Conservation (phyloP, 805 yeast genomes). For the Lipomyces anomalus region DNA sequence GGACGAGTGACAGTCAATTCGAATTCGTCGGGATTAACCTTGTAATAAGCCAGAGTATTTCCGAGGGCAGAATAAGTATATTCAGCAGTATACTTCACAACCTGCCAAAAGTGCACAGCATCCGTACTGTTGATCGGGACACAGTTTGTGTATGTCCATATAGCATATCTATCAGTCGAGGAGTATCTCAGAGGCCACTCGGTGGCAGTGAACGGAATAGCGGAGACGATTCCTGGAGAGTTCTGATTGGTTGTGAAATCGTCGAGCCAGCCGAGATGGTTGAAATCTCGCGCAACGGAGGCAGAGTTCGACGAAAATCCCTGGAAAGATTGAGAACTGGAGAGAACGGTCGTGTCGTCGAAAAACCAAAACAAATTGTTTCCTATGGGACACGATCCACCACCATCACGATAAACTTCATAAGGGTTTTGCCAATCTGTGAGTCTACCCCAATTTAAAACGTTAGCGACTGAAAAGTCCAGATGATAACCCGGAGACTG, state of each 20-base stretch:
- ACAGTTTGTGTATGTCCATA: constrained; percentile 21
- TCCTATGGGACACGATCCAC: constrained; percentile 16
- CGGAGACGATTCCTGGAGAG: constrained; percentile 7
- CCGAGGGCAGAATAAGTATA: constrained; percentile 3
- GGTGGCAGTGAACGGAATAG: constrained; percentile 11
- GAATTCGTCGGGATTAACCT: constrained; percentile 8
- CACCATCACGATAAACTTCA: constrained; percentile 19
- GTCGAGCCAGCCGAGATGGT: constrained; percentile 2
- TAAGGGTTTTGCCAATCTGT: constrained; percentile 10
- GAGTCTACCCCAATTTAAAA: constrained; percentile 6
- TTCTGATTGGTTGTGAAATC: constrained; percentile 6
- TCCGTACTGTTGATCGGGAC: constrained; percentile 7
- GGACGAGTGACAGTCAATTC: constrained; percentile 6
- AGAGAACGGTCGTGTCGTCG: constrained; percentile 13
- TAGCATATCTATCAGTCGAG: constrained; percentile 7
- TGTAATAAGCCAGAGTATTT: constrained; percentile 11
- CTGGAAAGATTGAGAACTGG: constrained; percentile 3
- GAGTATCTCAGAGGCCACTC: constrained; percentile 2
- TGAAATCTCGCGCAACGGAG: constrained; percentile 3
- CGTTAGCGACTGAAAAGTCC: constrained; percentile 1
- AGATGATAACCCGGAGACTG: constrained; percentile 4
- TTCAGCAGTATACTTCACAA: constrained; percentile 5
- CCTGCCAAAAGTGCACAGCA: constrained; percentile 12
- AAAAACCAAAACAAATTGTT: constrained; percentile 19
- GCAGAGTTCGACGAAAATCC: constrained; percentile 8